Percentiles rank a stretch among this genome's conserved stretches.
Conservation (phyloP, 768 basidiomycete species). For the Suillus sp. region DNA sequence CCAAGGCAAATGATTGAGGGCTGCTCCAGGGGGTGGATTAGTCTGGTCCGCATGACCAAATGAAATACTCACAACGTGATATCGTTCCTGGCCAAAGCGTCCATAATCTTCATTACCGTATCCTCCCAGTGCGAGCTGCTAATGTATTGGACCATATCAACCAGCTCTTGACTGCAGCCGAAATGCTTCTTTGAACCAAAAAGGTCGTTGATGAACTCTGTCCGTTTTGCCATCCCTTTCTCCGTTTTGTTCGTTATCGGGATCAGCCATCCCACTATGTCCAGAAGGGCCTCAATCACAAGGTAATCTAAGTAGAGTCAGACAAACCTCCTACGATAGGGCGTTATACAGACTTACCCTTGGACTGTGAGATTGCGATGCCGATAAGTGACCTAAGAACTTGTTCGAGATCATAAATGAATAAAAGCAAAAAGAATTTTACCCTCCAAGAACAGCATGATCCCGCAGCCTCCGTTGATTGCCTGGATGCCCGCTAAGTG, state of each 20-base stretch:
- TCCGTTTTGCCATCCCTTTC: slow-evolving; percentile 40
- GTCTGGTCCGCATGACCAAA: slow-evolving; percentile 10
- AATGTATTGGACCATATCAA: slow-evolving; percentile 43
- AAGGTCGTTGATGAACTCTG: slow-evolving; percentile 53
- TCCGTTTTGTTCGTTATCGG: slow-evolving; percentile 43
- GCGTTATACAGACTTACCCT: slow-evolving; percentile 37
- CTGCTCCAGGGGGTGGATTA: slow-evolving; percentile 33
- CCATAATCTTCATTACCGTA: slow-evolving; percentile 49
- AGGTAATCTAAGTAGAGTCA: slow-evolving; percentile 47
- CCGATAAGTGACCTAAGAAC: slow-evolving; percentile 48
- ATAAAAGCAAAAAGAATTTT: slow-evolving; percentile 14
- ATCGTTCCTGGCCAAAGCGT: slow-evolving; percentile 47
- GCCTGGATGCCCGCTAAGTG: slow-evolving; percentile 39
- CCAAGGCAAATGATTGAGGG: slow-evolving; percentile 59
- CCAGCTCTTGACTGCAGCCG: slow-evolving; percentile 40
- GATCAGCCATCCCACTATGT: slow-evolving; percentile 57
- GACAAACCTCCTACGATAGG: not conserved
- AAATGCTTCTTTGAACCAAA: slow-evolving; percentile 44
- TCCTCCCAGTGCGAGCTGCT: slow-evolving; percentile 53
- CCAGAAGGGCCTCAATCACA: slow-evolving; percentile 56
- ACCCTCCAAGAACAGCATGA: slow-evolving; percentile 51
- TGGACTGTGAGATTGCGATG: slow-evolving; percentile 46
- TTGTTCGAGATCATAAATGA: slow-evolving; percentile 6
- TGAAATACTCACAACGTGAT: slow-evolving; percentile 47
- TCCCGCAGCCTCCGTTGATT: slow-evolving; percentile 52